phyloP scores from a whole-genome alignment of 176 grass and related monocot genomes.

The Cymbopogon citratus region DNA sequence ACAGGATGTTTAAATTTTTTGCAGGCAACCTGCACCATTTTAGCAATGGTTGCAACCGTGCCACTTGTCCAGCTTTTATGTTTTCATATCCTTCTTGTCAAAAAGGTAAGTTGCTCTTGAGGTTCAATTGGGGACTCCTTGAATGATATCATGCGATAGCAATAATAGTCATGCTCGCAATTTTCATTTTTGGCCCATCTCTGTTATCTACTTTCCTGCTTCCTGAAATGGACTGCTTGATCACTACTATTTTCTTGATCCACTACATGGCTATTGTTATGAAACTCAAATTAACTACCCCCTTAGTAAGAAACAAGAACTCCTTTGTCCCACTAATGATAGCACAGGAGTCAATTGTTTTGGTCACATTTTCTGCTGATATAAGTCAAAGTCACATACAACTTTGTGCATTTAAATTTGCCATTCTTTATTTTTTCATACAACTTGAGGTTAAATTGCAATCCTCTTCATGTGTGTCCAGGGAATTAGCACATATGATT shows the following conservation, averaged over 20 bases:
- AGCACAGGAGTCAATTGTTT: neutral
- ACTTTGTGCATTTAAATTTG: neutral
- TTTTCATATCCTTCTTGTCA: conserved; percentile 96
- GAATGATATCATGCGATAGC: neutral
- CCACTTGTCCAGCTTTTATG: conserved; percentile 90
- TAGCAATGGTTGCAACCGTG: conserved; percentile 89
- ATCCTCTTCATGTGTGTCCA: conserved; percentile 12
- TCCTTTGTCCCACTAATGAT: neutral
- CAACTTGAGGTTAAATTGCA: neutral
- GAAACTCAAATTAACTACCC: neutral
- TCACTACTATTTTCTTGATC: conserved; percentile 1
- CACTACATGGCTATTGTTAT: neutral
- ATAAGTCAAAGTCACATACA: neutral
- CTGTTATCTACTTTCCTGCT: neutral
- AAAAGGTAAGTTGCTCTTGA: conserved; percentile 60
- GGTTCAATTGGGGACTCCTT: neutral
- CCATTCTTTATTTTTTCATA: conserved; percentile 13
- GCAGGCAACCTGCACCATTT: conserved; percentile 77
- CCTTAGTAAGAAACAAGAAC: neutral
- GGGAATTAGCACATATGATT: conserved; percentile 97
- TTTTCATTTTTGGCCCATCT: neutral
- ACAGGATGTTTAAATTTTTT: conserved; percentile 33
- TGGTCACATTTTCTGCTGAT: neutral
- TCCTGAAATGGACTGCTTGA: neutral
- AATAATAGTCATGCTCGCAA: neutral